Conservation (phyloP, 2,329 filamentous ascomycete genomes). For the Juglanconis sp. region DNA sequence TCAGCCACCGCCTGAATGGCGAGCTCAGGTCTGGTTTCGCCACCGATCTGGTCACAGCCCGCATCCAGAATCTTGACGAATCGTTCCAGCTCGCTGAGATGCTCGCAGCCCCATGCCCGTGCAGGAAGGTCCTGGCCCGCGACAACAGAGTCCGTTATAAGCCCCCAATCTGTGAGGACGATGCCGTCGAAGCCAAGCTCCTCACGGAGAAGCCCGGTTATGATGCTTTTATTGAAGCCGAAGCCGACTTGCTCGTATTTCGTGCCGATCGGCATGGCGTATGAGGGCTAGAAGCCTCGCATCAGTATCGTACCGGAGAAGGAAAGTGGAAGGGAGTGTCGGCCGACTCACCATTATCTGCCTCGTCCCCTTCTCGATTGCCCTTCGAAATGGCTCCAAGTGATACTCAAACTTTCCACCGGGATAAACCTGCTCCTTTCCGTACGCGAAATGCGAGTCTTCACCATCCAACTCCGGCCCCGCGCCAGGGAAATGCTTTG, state of each 20-base stretch:
- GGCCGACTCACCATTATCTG: constrained; percentile 42
- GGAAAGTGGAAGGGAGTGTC: neutral
- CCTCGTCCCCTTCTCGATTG: constrained; percentile 44
- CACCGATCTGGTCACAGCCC: constrained; percentile 51
- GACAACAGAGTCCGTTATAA: constrained; percentile 44
- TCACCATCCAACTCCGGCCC: constrained; percentile 47
- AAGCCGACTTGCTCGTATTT: constrained; percentile 46
- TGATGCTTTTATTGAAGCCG: constrained; percentile 48
- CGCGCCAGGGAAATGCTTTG: constrained; percentile 53
- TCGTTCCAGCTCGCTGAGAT: constrained; percentile 39
- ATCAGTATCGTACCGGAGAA: neutral
- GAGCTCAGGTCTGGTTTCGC: constrained; percentile 45
- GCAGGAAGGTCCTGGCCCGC: constrained; percentile 43
- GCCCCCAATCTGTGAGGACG: constrained; percentile 51
- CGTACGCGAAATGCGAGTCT: constrained; percentile 50
- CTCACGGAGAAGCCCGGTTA: constrained; percentile 45
- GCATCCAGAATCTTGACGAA: constrained; percentile 43
- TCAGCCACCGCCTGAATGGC: constrained; percentile 43
- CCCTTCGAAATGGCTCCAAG: constrained; percentile 47
- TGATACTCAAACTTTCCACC: constrained; percentile 49
- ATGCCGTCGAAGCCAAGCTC: constrained; percentile 50
- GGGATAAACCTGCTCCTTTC: constrained; percentile 49
- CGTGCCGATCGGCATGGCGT: constrained; percentile 37
- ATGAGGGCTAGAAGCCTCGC: constrained; percentile 8
- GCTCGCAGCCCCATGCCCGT: constrained; percentile 48